Evolutionary conservation across 805 yeast species (phyloP).

Genomic region (Hermanozyma aechmeae): DNA sequence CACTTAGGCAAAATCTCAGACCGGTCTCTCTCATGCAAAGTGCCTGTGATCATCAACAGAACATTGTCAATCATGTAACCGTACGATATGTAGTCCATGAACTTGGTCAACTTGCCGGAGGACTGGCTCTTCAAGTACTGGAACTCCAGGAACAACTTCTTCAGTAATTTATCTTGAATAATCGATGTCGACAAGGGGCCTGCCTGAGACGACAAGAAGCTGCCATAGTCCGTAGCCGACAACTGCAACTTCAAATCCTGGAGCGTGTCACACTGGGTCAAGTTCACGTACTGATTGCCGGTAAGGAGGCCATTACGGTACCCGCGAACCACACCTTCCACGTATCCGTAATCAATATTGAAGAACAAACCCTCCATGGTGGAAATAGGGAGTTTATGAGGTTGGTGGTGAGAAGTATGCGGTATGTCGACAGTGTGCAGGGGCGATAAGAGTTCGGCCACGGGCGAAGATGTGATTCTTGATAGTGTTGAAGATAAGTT

Average conservation of each 20-base stretch:
- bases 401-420: constrained; percentile 1
- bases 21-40: constrained; percentile 89
- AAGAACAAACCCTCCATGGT: constrained; percentile 89
- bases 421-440: no score
- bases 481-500: no score
- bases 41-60: constrained; percentile 91
- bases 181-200: constrained; percentile 77
- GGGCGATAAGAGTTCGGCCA: no score
- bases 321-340: constrained; percentile 94
- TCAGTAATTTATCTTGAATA: constrained; percentile 73
- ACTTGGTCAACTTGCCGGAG: constrained; percentile 66
- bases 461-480: no score
- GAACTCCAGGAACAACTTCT: constrained; percentile 73
- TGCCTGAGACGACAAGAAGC: constrained; percentile 73
- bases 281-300: constrained; percentile 74
- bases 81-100: constrained; percentile 87
- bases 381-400: neutral
- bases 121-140: constrained; percentile 80
- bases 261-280: constrained; percentile 91
- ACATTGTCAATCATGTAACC: constrained; percentile 99
- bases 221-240: constrained; percentile 93
- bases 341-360: constrained; percentile 81
- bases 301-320: constrained; percentile 77
- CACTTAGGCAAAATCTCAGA: constrained; percentile 82
- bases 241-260: constrained; percentile 92